Evolutionary conservation across 768 basidiomycete species (phyloP), one percentile per base, ranked within the genome.

Genomic region (Suillus placidus): DNA sequence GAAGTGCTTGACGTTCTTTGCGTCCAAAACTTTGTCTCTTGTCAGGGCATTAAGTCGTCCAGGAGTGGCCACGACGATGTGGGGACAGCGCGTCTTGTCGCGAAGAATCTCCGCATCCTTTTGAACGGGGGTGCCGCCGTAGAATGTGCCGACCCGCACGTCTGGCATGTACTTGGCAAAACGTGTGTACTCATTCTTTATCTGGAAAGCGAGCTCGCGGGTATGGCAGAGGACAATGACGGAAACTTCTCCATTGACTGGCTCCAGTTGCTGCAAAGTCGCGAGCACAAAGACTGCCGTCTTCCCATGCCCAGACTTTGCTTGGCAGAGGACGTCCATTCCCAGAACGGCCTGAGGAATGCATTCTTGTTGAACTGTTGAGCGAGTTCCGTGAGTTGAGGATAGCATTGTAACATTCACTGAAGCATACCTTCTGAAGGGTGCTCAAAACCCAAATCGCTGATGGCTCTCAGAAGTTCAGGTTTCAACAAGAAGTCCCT

Each of bases 131-230:
- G 94, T 97, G 67, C 97, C 97, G 68, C 97, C 97, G 78, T 95
- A 99, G 83, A 99, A 98, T 65, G 97, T 98, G 80, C 88, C 89
- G 74, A 98, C 95, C 69, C 96, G 93, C 72, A 99, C 95, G 71
- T 96, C 94, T 42, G 97, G 96, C 97, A 99, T 99, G 83, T 98
- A 99, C 86, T 99, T 99, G 72, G 94, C 93, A 80, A 99, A 99
- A 62, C 97, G 95, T 63, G 92, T 88, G 83, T 99, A 99, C 82
- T 99, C 97, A 82, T 99, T 99, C 86, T 97, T 95, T 81, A 99
- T 99, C 83, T 99, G 97, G 84, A 95, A 99, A 61, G 97, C 97
- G 66, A 99, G 86, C 84, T 99, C 97, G 72, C 97, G 94, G 35
- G 97, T 99, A 83, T 99, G 97, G 81, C 97, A 99, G 66, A 99